A percentile compares a stretch with the other conserved stretches of the same genome.
Conservation (phyloP, 441 rosid genomes). For the Mallotus repandus region DNA sequence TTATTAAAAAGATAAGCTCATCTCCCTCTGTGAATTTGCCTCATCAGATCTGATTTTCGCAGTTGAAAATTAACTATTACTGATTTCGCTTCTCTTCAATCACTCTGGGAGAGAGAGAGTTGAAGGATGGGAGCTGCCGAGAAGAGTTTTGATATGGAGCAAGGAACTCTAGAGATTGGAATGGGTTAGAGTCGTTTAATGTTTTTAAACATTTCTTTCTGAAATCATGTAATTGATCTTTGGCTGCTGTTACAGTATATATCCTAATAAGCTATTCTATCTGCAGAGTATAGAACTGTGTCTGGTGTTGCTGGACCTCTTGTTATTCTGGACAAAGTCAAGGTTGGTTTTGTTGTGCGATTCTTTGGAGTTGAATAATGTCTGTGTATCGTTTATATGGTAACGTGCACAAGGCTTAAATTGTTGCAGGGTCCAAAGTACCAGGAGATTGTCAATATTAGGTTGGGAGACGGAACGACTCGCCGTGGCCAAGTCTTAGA, state of each 20-base stretch:
- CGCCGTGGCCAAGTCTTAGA: constrained; percentile 95
- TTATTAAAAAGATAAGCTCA: no score
- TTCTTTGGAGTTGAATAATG: not conserved
- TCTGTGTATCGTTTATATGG: no score
- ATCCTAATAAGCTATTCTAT: not conserved
- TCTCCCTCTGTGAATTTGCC: no score
- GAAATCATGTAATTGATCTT: no score
- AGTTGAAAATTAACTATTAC: no score
- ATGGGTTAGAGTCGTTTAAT: constrained; percentile 48
- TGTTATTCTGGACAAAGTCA: constrained; percentile 91
- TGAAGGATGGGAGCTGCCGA: constrained; percentile 18
- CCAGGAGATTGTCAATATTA: constrained; percentile 94
- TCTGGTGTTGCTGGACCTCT: constrained; percentile 95
- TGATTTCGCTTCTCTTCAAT: not conserved
- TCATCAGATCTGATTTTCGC: no score
- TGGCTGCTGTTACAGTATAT: no score
- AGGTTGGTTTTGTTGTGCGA: constrained; percentile 35
- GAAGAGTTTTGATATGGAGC: constrained; percentile 47
- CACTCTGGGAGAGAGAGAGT: not conserved
- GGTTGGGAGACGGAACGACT: constrained; percentile 83
- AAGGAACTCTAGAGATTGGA: constrained; percentile 83
- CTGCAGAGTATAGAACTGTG: constrained; percentile 89
- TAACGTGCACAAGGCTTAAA: not conserved
- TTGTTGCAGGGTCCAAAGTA: constrained; percentile 74
- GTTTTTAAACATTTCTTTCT: no score